Percentiles rank a stretch among this genome's conserved stretches.
These are phyloP conservation scores for Neolentinus lepideus DNA, from an alignment of 1,284 basidiomycete genomes.

Conservation along the genomic window DNA sequence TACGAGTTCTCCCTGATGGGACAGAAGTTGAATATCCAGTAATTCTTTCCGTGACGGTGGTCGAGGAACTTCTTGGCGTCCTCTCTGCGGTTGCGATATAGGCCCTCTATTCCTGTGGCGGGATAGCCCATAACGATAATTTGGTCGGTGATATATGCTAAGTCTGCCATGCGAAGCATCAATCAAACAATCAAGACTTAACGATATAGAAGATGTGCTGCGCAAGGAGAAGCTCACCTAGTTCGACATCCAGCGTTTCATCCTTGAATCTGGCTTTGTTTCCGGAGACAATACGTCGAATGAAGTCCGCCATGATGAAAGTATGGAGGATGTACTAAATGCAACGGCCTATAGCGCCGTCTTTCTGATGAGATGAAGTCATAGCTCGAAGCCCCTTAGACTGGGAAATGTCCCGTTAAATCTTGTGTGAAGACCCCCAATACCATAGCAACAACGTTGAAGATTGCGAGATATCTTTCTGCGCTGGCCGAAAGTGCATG, in stretches of 20 bases:
- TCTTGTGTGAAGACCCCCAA: no score
- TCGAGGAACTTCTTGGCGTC: slow-evolving; percentile 78
- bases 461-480: no score
- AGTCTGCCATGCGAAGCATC: slow-evolving; percentile 34
- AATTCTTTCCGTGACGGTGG: slow-evolving; percentile 67
- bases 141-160: slow-evolving; percentile 77
- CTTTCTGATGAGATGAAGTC: not conserved
- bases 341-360: not conserved
- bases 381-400: not conserved
- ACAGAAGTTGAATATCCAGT: slow-evolving; percentile 86
- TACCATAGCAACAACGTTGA: no score
- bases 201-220: not conserved
- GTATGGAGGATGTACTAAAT: not conserved
- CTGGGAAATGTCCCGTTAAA: no score
- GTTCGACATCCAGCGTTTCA: slow-evolving; percentile 57
- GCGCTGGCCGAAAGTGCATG: no score
- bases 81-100: slow-evolving; percentile 77
- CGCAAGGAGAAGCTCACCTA: slow-evolving; percentile 33
- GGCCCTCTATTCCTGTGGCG: slow-evolving; percentile 69
- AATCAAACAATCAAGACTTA: not conserved
- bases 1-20: slow-evolving; percentile 72
- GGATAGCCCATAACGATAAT: slow-evolving; percentile 91
- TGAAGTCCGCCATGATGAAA: slow-evolving; percentile 46
- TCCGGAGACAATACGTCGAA: slow-evolving; percentile 66
- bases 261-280: slow-evolving; percentile 77